These are phyloP conservation scores for Epichloe uncinata DNA, from an alignment of 2,329 filamentous ascomycete species.

Conservation along the genomic window DNA sequence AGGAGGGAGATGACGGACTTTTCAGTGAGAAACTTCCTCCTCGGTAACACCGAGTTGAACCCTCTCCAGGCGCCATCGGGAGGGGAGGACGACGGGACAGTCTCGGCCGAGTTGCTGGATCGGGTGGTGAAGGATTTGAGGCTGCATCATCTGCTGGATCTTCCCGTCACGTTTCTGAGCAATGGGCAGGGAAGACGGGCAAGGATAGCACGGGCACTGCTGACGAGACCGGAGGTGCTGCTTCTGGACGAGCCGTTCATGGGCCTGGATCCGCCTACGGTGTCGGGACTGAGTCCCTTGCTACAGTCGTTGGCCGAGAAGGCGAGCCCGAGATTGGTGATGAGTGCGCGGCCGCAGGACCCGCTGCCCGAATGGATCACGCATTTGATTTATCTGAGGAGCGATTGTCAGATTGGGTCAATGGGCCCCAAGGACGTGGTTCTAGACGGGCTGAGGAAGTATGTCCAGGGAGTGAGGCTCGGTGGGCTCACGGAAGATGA, in stretches of 20 bases:
- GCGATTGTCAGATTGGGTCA: conserved; percentile 49
- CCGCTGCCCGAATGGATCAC: conserved; percentile 82
- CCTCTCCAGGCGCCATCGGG: conserved; percentile 34
- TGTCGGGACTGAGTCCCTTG: conserved; percentile 56
- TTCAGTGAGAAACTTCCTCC: conserved; percentile 66
- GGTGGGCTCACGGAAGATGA: conserved; percentile 32
- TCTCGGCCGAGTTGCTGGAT: conserved; percentile 38
- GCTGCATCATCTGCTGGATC: conserved; percentile 54
- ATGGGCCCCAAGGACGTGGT: conserved; percentile 55
- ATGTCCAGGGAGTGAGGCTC: conserved; percentile 32
- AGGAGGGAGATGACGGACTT: conserved; percentile 80
- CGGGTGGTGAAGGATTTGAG: conserved; percentile 57
- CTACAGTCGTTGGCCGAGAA: conserved; percentile 54
- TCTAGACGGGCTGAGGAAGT: conserved; percentile 36
- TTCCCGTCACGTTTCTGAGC: conserved; percentile 81
- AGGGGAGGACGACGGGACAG: conserved; percentile 30
- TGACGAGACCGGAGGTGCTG: conserved; percentile 66
- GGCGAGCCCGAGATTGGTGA: conserved; percentile 56
- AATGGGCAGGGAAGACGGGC: conserved; percentile 86
- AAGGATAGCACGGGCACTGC: conserved; percentile 73
- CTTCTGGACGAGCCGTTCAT: conserved; percentile 92
- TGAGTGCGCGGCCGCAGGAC: conserved; percentile 76
- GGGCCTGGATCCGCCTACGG: conserved; percentile 80
- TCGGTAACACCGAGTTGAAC: conserved; percentile 74
- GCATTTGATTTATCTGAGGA: conserved; percentile 60